Evolutionary conservation across 352 stramenopile genomes (phyloP), one percentile per base, ranked within the genome.

Genomic region (Thalassiosira exigua): DNA sequence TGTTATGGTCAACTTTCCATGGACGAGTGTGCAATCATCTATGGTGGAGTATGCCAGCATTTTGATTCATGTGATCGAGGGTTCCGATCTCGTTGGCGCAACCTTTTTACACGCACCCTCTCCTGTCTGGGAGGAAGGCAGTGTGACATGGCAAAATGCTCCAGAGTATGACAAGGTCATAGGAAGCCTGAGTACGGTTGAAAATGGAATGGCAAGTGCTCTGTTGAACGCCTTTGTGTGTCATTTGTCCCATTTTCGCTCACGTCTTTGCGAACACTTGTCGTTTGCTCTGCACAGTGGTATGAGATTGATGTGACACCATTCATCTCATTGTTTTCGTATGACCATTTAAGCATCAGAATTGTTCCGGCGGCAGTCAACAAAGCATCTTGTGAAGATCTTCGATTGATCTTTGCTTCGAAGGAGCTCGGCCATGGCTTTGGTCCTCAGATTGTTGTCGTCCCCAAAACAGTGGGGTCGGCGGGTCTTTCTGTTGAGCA

Each of bases 231-330:
- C n/a, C n/a, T n/a, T n/a, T n/a, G n/a, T n/a, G n/a, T n/a, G n/a
- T 3, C 12, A 19, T 58, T 4, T 30, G n/a, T 4, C 7, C 14
- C 17, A 54, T 29, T 4, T 2, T 11, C 14, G 17, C 3, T 27
- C 19, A n/a, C n/a, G n/a, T n/a, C n/a, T n/a, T n/a, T n/a, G n/a
- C n/a, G n/a, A n/a, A n/a, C n/a, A n/a, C n/a, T n/a, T n/a, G n/a
- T n/a, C n/a, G n/a, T n/a, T n/a, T n/a, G n/a, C n/a, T n/a, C n/a
- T n/a, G n/a, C n/a, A 4, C 11, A 33, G 41, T 68, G 59, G 59
- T 68, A 56, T 48, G 59, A 68, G 24, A n/a, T 71, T n/a, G 61
- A 71, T 71, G 61, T 71, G 21, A 61, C 61, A 61, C 30, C 46
- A 17, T 42, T 21, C 7, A 33, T 71, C 33, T 12, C 5, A 21